A percentile compares a stretch with the other conserved stretches of the same genome.
These are phyloP conservation scores for Pythium folliculosum DNA, from an alignment of 352 stramenopile genomes.

Conservation along the genomic window DNA sequence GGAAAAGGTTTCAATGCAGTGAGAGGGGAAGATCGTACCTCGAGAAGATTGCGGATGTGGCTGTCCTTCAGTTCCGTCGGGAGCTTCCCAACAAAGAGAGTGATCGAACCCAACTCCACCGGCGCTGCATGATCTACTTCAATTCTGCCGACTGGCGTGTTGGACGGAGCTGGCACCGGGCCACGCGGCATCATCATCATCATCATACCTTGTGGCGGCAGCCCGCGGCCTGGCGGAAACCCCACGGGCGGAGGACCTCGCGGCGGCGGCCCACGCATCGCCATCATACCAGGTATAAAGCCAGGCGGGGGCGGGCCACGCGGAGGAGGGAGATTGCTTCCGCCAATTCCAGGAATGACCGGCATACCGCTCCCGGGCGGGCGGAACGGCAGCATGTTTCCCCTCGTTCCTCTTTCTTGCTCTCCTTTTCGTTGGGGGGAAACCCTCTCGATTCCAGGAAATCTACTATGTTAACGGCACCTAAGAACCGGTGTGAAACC, in stretches of 20 bases:
- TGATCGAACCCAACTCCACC: slow-evolving; percentile 35
- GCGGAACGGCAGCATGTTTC: slow-evolving; percentile 27
- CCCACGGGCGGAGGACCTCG: slow-evolving; percentile 6
- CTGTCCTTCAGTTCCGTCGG: slow-evolving; percentile 52
- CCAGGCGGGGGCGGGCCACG: slow-evolving; percentile 2
- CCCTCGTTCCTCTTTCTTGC: background rate
- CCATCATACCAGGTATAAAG: slow-evolving; percentile 9
- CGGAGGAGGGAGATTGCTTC: background rate
- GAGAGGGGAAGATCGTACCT: slow-evolving; percentile 27
- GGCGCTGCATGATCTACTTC: slow-evolving; percentile 8
- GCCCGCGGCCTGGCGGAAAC: slow-evolving; percentile 13
- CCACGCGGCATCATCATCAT: background rate
- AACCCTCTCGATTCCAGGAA: slow-evolving; percentile 2
- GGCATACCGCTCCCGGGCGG: background rate
- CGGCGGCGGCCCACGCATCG: slow-evolving; percentile 19
- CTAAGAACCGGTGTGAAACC: slow-evolving; percentile 2
- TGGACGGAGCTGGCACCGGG: background rate
- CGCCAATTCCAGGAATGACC: background rate
- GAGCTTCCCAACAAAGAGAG: slow-evolving; percentile 58
- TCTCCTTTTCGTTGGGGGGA: background rate
- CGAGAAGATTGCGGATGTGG: slow-evolving; percentile 56
- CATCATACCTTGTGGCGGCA: background rate
- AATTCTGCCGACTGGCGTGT: background rate
- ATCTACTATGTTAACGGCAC: slow-evolving; percentile 9
- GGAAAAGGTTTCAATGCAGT: background rate